phyloP scores from a whole-genome alignment of 2,329 filamentous ascomycete genomes.

The Colletotrichum sp. region DNA sequence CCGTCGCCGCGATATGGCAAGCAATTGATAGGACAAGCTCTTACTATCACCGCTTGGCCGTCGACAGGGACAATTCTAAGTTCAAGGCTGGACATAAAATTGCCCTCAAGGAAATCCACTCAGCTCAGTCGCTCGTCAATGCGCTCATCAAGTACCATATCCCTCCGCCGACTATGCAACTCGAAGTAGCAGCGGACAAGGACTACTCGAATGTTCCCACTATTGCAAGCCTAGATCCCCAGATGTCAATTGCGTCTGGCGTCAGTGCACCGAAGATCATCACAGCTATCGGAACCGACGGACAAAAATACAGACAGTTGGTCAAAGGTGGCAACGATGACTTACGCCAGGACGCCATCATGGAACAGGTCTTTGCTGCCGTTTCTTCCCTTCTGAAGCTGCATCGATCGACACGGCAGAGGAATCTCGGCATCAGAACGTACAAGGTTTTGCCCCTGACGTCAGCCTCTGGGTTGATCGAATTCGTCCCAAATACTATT shows the following conservation, averaged over 20 bases:
- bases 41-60: constrained; percentile 67
- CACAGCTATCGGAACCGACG: constrained; percentile 79
- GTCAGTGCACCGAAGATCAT: constrained; percentile 95
- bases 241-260: constrained; percentile 86
- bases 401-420: constrained; percentile 85
- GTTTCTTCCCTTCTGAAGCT: constrained; percentile 89
- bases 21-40: constrained; percentile 78
- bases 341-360: constrained; percentile 94
- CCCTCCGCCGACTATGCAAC: constrained; percentile 88
- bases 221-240: constrained; percentile 74
- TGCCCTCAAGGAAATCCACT: constrained; percentile 64
- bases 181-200: constrained; percentile 74
- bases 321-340: constrained; percentile 97
- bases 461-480: constrained; percentile 85
- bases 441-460: constrained; percentile 97
- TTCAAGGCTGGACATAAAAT: constrained; percentile 74
- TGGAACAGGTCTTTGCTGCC: constrained; percentile 99
- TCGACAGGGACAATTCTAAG: constrained; percentile 66
- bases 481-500: constrained; percentile 94
- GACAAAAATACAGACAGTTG: constrained; percentile 82
- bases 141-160: constrained; percentile 70
- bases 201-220: constrained; percentile 80
- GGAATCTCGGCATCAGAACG: constrained; percentile 88
- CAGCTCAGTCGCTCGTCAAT: constrained; percentile 67
- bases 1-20: constrained; percentile 65